These are phyloP conservation scores for Pseudocercospora fijiensis DNA, from an alignment of 2,329 filamentous ascomycete genomes.

Conservation along the genomic window DNA sequence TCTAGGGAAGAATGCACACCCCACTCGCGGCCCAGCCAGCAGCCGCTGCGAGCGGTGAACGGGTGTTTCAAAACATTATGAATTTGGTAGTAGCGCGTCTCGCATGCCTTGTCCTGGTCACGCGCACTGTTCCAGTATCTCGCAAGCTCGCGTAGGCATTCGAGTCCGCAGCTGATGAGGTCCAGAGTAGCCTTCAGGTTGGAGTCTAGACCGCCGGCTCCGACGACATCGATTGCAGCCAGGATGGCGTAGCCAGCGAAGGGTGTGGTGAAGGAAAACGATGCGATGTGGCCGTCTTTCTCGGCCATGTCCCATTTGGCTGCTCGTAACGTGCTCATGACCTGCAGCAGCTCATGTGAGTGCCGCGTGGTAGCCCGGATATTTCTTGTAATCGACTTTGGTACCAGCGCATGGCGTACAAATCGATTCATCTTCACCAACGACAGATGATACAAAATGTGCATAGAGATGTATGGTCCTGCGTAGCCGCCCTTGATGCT, in stretches of 20 bases:
- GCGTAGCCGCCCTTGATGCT: slow-evolving; percentile 55
- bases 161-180: slow-evolving; percentile 54
- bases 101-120: slow-evolving; percentile 52
- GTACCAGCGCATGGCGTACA: slow-evolving; percentile 48
- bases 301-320: slow-evolving; percentile 27
- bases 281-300: slow-evolving; percentile 41
- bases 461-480: slow-evolving; percentile 62
- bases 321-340: slow-evolving; percentile 27
- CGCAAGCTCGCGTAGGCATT: slow-evolving; percentile 57
- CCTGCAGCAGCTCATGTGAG: slow-evolving; percentile 53
- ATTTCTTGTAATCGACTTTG: slow-evolving; percentile 47
- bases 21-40: slow-evolving; percentile 39
- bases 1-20: slow-evolving; percentile 37
- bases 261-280: slow-evolving; percentile 49
- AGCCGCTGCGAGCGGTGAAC: slow-evolving; percentile 39
- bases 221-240: slow-evolving; percentile 65
- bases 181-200: slow-evolving; percentile 55
- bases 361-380: slow-evolving; percentile 53
- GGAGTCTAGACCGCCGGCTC: slow-evolving; percentile 57
- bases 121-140: slow-evolving; percentile 61
- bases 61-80: slow-evolving; percentile 41
- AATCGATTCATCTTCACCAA: slow-evolving; percentile 66
- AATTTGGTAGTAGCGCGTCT: slow-evolving; percentile 49
- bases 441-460: slow-evolving; percentile 65
- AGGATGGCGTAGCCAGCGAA: slow-evolving; percentile 63